These are phyloP conservation scores for Passalora sequoiae DNA, from an alignment of 2,329 filamentous ascomycete species.

Conservation along the genomic window DNA sequence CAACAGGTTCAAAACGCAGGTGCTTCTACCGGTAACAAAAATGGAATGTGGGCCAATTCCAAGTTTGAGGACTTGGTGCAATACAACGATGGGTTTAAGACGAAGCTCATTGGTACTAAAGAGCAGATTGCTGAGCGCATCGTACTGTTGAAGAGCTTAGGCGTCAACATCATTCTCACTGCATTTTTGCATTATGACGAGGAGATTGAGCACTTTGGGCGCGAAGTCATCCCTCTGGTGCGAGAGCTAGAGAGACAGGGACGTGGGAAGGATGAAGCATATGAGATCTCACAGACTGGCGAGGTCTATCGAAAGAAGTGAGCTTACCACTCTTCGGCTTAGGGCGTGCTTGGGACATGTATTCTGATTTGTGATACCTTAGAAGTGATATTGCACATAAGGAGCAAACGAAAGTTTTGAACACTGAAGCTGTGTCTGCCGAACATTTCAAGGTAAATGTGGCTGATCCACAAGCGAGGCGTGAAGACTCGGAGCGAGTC, in stretches of 20 bases:
- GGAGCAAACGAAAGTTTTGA: conserved; percentile 4
- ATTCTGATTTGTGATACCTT: conserved; percentile 12
- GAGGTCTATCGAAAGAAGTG: conserved; percentile 41
- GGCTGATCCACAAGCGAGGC: not conserved
- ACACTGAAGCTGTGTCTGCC: not conserved
- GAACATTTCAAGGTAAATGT: not conserved
- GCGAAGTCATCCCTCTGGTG: conserved; percentile 45
- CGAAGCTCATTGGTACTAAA: conserved; percentile 50
- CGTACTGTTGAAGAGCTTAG: conserved; percentile 44
- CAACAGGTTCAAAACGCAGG: conserved; percentile 50
- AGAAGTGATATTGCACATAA: not conserved
- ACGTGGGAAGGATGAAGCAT: conserved; percentile 44
- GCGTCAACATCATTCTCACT: conserved; percentile 42
- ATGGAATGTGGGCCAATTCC: conserved; percentile 51
- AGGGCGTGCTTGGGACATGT: not conserved
- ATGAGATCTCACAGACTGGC: conserved; percentile 46
- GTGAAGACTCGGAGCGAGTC: too few species aligned
- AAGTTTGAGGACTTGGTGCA: conserved; percentile 51
- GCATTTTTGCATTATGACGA: conserved; percentile 52
- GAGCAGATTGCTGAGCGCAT: conserved; percentile 50
- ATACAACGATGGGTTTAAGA: conserved; percentile 55
- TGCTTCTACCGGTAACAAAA: conserved; percentile 44
- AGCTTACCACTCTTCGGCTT: conserved; percentile 9
- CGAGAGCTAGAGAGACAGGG: conserved; percentile 46
- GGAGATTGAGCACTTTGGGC: conserved; percentile 48